Conservation (phyloP, 2,329 filamentous ascomycete genomes). For the Rasamsonia emersonii region DNA sequence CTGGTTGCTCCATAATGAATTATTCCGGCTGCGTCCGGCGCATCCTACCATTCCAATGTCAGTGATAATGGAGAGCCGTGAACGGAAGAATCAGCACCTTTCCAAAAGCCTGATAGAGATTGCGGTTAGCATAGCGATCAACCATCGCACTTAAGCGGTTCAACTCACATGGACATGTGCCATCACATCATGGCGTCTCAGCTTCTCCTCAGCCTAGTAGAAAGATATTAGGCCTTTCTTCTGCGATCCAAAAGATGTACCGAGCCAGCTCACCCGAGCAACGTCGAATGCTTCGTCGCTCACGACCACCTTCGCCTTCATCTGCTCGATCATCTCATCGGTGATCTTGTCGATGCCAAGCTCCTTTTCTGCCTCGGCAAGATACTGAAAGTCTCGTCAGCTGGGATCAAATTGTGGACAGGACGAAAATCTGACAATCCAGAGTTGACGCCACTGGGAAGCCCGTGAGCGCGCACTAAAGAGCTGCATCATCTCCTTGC, state of each 20-base stretch:
- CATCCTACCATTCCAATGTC: conserved; percentile 57
- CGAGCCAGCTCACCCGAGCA: too few relatives aligned
- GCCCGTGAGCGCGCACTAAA: conserved; percentile 70
- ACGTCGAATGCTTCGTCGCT: conserved; percentile 70
- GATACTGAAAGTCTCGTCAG: too few relatives aligned
- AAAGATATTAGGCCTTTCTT: conserved; percentile 49
- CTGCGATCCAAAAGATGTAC: too few relatives aligned
- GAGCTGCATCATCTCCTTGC: conserved; percentile 63
- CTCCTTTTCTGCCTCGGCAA: conserved; percentile 74
- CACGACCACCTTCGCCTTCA: conserved; percentile 64
- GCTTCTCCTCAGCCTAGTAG: conserved; percentile 44
- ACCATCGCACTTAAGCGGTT: too few relatives aligned
- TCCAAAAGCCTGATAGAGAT: conserved; percentile 4
- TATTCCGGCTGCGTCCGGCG: conserved; percentile 70
- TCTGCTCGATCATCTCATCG: conserved; percentile 64
- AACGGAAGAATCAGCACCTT: conserved; percentile 41
- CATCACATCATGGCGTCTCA: conserved; percentile 2
- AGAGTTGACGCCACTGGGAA: conserved; percentile 75
- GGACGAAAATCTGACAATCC: too few relatives aligned
- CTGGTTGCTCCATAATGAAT: conserved; percentile 67
- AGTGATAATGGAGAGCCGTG: not conserved
- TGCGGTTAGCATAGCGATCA: too few relatives aligned
- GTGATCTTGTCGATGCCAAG: conserved; percentile 65
- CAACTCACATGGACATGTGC: conserved; percentile 5
- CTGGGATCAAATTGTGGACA: too few relatives aligned